Evolutionary conservation across 2,329 filamentous ascomycete species (phyloP), one percentile per base, ranked within the genome.

Genomic region (Chaetomium sp.): DNA sequence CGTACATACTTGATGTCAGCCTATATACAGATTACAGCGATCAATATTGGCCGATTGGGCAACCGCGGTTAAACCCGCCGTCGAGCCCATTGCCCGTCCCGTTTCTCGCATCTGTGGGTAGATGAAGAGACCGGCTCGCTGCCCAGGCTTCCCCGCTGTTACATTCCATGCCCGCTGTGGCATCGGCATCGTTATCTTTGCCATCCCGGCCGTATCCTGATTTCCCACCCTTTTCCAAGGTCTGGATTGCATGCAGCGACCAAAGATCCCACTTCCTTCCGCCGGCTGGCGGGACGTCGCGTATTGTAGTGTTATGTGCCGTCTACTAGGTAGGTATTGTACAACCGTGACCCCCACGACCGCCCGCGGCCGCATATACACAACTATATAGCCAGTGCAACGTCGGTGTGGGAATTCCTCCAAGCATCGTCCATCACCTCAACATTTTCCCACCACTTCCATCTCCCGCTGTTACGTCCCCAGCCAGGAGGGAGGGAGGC

Each of bases 371-470:
- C 45, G 21, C 19, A 23, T 57, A 38, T 38, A 57, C n/a, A 47
- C 45, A 19, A 2, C n/a, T 45, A 58, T 58, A 58, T 58, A 25
- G 13, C 50, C 31, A 56, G 31, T 60, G 57, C 49, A 53, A 60
- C 57, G 29, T 60, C 57, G 57, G 57, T 60, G 57, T 60, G 31
- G 42, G 47, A 50, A 60, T 25, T 16, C 21, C 49, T 51, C 25
- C 21, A 23, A 42, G 38, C 38, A 42, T 42, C 38, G 38, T 29
- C 27, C n/a, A n/a, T n/a, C n/a, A n/a, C n/a, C n/a, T n/a, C n/a
- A n/a, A n/a, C n/a, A n/a, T n/a, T n/a, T n/a, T n/a, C n/a, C n/a
- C n/a, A n/a, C n/a, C n/a, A n/a, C n/a, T n/a, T n/a, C 27, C 27
- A 29, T 29, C 27, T 19, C 2, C 27, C 51, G 27, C 23, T 10